phyloP scores from a whole-genome alignment of 345 rosid genomes.

The Carallia brachiata region DNA sequence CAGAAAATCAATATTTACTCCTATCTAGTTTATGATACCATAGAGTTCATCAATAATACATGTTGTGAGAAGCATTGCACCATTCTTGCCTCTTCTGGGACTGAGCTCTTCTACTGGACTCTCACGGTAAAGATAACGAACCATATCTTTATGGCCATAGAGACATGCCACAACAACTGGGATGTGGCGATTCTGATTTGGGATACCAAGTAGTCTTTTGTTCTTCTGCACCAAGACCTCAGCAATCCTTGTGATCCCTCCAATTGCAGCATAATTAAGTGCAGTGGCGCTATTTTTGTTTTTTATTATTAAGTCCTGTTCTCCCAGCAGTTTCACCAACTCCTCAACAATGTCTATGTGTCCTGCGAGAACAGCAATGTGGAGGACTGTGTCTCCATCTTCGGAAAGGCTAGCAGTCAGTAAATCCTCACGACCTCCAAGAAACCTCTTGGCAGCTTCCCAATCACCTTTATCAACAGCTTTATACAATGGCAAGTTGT shows the following conservation, averaged over 20 bases:
- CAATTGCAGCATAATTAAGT: conserved; percentile 64
- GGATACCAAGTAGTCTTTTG: conserved; percentile 34
- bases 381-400: conserved; percentile 64
- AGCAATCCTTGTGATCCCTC: conserved; percentile 58
- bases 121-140: conserved; percentile 47
- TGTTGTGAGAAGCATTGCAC: conserved; percentile 57
- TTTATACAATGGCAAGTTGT: conserved; percentile 45
- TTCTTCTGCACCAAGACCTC: conserved; percentile 48
- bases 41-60: conserved; percentile 61
- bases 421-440: conserved; percentile 32
- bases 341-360: conserved; percentile 55
- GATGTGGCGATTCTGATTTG: conserved; percentile 42
- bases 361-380: conserved; percentile 64
- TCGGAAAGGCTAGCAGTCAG: conserved; percentile 47
- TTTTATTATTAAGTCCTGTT: conserved; percentile 24
- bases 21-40: conserved; percentile 29
- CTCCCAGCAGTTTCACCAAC: conserved; percentile 29
- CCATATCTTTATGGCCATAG: conserved; percentile 59
- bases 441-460: conserved; percentile 43
- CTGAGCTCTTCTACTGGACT: conserved; percentile 45
- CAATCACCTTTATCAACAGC: conserved; percentile 58
- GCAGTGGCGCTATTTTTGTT: conserved; percentile 52
- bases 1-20: background rate
- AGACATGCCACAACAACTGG: conserved; percentile 69
- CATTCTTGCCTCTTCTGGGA: conserved; percentile 45